Percentiles rank a stretch among this genome's conserved stretches.
Conservation (phyloP, 106 monocot species). For the Gastrodia elata region DNA sequence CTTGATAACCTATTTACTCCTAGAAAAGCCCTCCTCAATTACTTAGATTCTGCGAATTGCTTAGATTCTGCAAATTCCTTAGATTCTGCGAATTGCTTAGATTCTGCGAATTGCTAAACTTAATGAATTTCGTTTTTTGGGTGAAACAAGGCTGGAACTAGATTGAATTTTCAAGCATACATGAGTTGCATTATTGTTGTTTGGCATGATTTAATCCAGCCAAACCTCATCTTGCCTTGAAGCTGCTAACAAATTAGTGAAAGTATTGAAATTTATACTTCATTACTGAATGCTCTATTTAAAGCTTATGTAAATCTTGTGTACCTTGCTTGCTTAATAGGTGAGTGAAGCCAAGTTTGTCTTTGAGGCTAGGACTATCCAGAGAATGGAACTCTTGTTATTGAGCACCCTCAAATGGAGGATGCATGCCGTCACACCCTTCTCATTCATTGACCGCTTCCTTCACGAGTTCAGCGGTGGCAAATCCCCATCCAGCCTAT, state of each 20-base stretch:
- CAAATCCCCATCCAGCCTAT: slow-evolving; percentile 20
- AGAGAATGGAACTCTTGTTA: slow-evolving; percentile 95
- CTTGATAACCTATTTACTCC: no score
- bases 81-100: no score
- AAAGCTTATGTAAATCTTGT: not conserved
- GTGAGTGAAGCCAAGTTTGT: slow-evolving; percentile 56
- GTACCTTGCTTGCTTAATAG: slow-evolving; percentile 18
- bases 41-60: no score
- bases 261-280: not conserved
- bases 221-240: no score
- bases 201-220: no score
- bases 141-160: no score
- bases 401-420: slow-evolving; percentile 90
- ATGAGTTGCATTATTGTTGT: no score
- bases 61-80: no score
- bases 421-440: slow-evolving; percentile 89
- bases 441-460: slow-evolving; percentile 85
- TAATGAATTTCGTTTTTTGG: no score
- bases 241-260: not conserved
- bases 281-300: not conserved
- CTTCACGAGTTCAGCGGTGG: slow-evolving; percentile 50
- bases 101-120: no score
- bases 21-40: no score
- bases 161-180: no score
- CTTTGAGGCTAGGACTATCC: slow-evolving; percentile 81